Percentiles rank a stretch among this genome's conserved stretches.
phyloP scores from a whole-genome alignment of 768 basidiomycete species.

The Vishniacozyma victoriae region DNA sequence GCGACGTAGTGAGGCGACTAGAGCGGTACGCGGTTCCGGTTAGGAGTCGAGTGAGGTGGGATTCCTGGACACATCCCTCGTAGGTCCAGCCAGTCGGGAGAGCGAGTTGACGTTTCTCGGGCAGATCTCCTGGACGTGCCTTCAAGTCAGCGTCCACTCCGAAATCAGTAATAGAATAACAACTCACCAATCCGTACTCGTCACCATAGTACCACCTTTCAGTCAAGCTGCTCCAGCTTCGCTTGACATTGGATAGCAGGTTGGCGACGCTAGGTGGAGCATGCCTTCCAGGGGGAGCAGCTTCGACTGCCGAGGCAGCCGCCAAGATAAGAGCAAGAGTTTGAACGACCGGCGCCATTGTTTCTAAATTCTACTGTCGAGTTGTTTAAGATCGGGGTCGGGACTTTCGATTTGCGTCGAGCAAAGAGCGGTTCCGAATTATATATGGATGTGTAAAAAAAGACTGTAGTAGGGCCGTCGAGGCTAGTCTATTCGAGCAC shows the following conservation, averaged over 20 bases:
- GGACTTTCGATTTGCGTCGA: no score
- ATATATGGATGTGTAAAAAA: no score
- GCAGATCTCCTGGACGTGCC: constrained; percentile 34
- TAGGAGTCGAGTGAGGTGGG: constrained; percentile 34
- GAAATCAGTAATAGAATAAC: no score
- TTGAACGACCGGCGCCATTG: constrained; percentile 41
- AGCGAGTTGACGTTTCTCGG: constrained; percentile 28
- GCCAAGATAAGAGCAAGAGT: constrained; percentile 25
- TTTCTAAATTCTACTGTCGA: constrained; percentile 6
- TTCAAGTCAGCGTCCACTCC: no score
- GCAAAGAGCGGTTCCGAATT: no score
- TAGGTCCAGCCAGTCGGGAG: constrained; percentile 42
- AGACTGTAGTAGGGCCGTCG: constrained; percentile 6
- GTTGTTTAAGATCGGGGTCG: background rate
- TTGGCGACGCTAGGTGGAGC: constrained; percentile 37
- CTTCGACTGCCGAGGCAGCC: constrained; percentile 16
- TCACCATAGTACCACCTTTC: constrained; percentile 30
- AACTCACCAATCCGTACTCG: constrained; percentile 39
- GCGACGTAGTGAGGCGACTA: constrained; percentile 16
- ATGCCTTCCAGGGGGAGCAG: constrained; percentile 42
- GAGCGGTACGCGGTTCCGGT: constrained; percentile 39
- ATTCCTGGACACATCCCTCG: constrained; percentile 42
- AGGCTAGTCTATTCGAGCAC: background rate
- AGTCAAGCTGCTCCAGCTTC: constrained; percentile 15
- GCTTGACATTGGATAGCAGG: constrained; percentile 20